Conservation (phyloP, 129 eudicot species). For the Lactuca saligna region DNA sequence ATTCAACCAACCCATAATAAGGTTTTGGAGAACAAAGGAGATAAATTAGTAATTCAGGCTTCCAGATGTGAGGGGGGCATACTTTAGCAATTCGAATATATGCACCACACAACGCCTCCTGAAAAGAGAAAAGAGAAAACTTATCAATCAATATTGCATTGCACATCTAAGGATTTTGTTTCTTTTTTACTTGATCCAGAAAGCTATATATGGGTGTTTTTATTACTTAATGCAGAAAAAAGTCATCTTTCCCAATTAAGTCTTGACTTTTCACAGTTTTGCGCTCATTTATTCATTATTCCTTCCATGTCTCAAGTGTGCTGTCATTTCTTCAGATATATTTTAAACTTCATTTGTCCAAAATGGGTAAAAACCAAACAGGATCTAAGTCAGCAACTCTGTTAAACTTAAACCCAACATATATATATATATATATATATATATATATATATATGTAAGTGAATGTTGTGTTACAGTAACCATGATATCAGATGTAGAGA, state of each 20-base stretch:
- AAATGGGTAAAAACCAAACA: too few species aligned
- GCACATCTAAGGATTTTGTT: conserved; percentile 1
- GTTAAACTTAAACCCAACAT: not conserved
- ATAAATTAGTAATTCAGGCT: conserved; percentile 67
- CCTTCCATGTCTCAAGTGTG: too few species aligned
- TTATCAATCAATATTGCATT: conserved; percentile 3
- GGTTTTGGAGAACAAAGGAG: conserved; percentile 60
- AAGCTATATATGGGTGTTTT: too few species aligned
- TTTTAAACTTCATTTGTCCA: too few species aligned
- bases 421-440: too few species aligned
- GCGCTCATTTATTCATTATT: too few species aligned
- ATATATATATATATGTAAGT: not conserved
- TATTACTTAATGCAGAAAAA: too few species aligned
- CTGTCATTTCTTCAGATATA: too few species aligned
- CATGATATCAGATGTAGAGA: conserved; percentile 10
- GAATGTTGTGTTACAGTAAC: conserved; percentile 9
- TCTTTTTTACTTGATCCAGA: too few species aligned
- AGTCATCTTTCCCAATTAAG: too few species aligned
- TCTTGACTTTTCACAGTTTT: too few species aligned
- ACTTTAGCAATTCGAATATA: conserved; percentile 64
- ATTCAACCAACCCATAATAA: conserved; percentile 51
- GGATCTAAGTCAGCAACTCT: not conserved
- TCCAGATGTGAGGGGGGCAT: conserved; percentile 83
- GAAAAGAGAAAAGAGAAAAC: conserved; percentile 13
- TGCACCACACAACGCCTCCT: conserved; percentile 83